phyloP scores from a whole-genome alignment of 768 basidiomycete species.

The Xerocomellus chrysenteron region DNA sequence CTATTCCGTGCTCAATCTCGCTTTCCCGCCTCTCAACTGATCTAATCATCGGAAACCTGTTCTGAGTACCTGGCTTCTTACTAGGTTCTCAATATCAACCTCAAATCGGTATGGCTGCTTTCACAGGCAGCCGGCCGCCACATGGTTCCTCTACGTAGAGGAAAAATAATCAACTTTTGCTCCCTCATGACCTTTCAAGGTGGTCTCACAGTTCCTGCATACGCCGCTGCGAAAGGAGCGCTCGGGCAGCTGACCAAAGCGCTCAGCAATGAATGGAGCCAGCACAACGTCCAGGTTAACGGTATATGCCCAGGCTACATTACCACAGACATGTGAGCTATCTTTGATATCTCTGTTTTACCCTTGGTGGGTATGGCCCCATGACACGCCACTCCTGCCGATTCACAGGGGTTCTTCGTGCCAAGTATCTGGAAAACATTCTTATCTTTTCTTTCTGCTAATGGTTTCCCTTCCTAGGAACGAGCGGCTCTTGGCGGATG shows the following conservation, averaged over 20 bases:
- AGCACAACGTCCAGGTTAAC: slow-evolving; percentile 85
- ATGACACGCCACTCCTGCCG: slow-evolving; percentile 5
- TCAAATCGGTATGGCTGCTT: slow-evolving; percentile 84
- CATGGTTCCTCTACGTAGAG: slow-evolving; percentile 73
- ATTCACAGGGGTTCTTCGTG: slow-evolving; percentile 5
- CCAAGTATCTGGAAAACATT: neutral
- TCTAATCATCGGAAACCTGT: slow-evolving; percentile 7
- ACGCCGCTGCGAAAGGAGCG: slow-evolving; percentile 89
- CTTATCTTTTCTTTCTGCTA: slow-evolving; percentile 12
- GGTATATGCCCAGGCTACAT: slow-evolving; percentile 88
- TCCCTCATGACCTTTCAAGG: slow-evolving; percentile 53
- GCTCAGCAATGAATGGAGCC: slow-evolving; percentile 91
- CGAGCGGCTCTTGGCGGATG: slow-evolving; percentile 60
- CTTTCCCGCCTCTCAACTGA: slow-evolving; percentile 5
- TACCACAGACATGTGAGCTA: slow-evolving; percentile 77
- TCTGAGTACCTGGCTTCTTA: slow-evolving; percentile 11
- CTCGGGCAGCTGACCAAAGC: slow-evolving; percentile 85
- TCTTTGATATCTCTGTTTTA: slow-evolving; percentile 17
- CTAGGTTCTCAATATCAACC: slow-evolving; percentile 82
- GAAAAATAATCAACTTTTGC: slow-evolving; percentile 73
- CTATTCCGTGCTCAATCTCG: slow-evolving; percentile 7
- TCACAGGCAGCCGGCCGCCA: slow-evolving; percentile 85
- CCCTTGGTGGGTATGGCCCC: slow-evolving; percentile 1
- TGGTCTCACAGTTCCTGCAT: slow-evolving; percentile 79
- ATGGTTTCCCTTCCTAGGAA: slow-evolving; percentile 46